Evolutionary conservation across 192 early-diverging fungal species (phyloP), one percentile per base, ranked within the genome.

Genomic region (Podila epigama): DNA sequence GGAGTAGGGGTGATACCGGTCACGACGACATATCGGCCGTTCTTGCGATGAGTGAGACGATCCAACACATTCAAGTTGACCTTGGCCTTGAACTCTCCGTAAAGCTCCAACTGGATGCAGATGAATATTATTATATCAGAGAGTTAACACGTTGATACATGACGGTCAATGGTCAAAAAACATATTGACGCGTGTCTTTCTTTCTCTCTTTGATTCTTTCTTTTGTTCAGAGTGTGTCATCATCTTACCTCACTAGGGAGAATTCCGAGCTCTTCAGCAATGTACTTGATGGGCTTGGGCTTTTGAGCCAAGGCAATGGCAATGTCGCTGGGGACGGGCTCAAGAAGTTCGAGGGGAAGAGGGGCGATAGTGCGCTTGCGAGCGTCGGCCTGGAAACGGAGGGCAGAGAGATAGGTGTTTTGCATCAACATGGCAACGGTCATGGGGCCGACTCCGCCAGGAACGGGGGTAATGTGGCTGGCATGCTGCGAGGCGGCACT

Each of bases 401-500:
- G 86, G 44, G 95, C 94, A 56, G 90, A 90, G 39, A 88, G 66
- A 4, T 93, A 85, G 13, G 94, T 96, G 82, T 99, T 99, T 58
- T 92, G 79, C 83, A 99, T 82, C 31, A 99, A 84, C 96, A 99
- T 98, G 63, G 95, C 95, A 13, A 99, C 97, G 10, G 97, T 99
- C 97, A 99, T 99, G 16, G 97, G 97, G 0, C 97, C 97, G 18
- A 99, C 97, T 58, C 97, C 97, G 51, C 97, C 97, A 28, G 97
- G 97, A 55, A 99, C 97, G 5, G 97, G 97, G n/a, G 96, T 98
- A 68, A 98, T 95, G 37, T 87, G 86, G 22, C 89, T 85, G 7
- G 96, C 97, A 10, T 92, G 89, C 55, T 83, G 37, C 12, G 75
- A 72, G 8, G 93, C 95, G 5, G 66, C 79, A 6, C 87, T 85